A percentile compares a stretch with the other conserved stretches of the same genome.
phyloP scores from a whole-genome alignment of 345 rosid species.

The Balakata baccata region DNA sequence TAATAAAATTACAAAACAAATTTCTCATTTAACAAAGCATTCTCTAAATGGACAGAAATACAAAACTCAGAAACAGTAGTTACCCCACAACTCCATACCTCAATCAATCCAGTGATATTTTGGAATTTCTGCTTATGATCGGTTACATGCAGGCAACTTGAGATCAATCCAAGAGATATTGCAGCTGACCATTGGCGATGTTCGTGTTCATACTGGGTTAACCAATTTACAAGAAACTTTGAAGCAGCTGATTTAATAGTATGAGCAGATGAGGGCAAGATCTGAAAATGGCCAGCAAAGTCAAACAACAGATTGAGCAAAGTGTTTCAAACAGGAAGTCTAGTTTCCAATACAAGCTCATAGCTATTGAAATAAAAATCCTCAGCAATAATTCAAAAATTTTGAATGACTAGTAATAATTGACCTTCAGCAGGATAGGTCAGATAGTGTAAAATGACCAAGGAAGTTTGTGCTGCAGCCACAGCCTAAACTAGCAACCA shows the following conservation, averaged over 20 bases:
- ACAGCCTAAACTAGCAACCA: neutral
- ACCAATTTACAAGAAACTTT: conserved; percentile 71
- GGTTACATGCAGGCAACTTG: conserved; percentile 71
- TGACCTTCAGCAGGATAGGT: neutral
- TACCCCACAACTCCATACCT: conserved; percentile 44
- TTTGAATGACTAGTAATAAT: neutral
- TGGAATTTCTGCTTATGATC: conserved; percentile 76
- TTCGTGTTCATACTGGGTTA: conserved; percentile 81
- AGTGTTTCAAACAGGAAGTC: neutral
- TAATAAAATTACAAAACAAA: neutral
- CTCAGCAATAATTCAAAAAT: neutral
- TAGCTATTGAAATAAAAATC: neutral
- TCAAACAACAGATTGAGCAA: conserved; percentile 10
- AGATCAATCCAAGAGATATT: conserved; percentile 82
- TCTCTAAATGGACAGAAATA: conserved; percentile 1
- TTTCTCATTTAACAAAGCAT: conserved; percentile 7
- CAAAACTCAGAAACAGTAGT: conserved; percentile 6
- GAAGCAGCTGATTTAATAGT: conserved; percentile 68
- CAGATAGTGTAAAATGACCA: neutral
- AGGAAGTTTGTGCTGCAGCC: neutral
- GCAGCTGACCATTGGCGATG: conserved; percentile 95
- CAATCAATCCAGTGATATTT: conserved; percentile 64
- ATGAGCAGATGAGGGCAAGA: conserved; percentile 83
- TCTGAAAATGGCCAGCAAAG: conserved; percentile 43
- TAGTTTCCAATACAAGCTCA: neutral